phyloP scores from a whole-genome alignment of 2,329 filamentous ascomycete species.

The Phoma sp. region DNA sequence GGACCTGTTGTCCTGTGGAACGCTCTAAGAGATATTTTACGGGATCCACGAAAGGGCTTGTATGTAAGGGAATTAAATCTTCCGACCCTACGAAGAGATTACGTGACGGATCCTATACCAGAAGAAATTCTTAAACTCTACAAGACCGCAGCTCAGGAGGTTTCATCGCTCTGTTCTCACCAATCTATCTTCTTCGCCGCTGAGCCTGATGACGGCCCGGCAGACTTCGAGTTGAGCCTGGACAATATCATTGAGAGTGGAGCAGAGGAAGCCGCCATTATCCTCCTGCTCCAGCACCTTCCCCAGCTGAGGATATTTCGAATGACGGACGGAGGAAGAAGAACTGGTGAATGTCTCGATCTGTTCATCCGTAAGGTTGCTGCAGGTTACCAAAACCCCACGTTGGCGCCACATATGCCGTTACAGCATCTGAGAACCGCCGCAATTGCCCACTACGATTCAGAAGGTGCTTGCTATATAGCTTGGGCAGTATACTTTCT shows the following conservation, averaged over 20 bases:
- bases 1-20: constrained; percentile 11
- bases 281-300: constrained; percentile 21
- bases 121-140: constrained; percentile 12
- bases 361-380: constrained; percentile 8
- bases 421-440: constrained; percentile 21
- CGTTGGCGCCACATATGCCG: constrained; percentile 9
- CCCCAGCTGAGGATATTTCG: constrained; percentile 18
- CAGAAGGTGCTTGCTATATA: constrained; percentile 4
- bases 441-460: constrained; percentile 16
- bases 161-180: constrained; percentile 10
- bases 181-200: not conserved
- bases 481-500: constrained; percentile 21
- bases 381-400: constrained; percentile 11
- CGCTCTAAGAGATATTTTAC: constrained; percentile 14
- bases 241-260: constrained; percentile 10
- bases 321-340: constrained; percentile 11
- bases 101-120: not conserved
- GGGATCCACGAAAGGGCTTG: constrained; percentile 19
- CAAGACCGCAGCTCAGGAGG: not conserved
- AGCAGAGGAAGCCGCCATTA: constrained; percentile 7
- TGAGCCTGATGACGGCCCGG: not conserved
- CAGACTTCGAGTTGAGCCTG: not conserved
- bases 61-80: constrained; percentile 27
- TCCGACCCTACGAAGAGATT: constrained; percentile 1
- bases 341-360: not conserved